A percentile compares a stretch with the other conserved stretches of the same genome.
phyloP scores from a whole-genome alignment of 257 asterid genomes.

The Knoxia roxburghii region DNA sequence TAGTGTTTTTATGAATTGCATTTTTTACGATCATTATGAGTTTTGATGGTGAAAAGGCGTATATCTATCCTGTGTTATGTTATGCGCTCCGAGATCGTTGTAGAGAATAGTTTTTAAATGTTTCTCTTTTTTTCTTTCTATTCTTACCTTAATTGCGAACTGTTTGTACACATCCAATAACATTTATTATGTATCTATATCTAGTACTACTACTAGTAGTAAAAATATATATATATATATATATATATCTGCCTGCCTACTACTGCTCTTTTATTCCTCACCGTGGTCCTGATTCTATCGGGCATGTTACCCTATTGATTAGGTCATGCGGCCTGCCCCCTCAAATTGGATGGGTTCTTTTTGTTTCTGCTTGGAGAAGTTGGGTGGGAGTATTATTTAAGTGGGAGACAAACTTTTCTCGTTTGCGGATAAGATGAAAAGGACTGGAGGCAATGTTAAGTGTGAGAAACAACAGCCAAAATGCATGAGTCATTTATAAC shows the following conservation, averaged over 20 bases:
- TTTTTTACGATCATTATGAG: slow-evolving; percentile 24
- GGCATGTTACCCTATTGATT: background rate
- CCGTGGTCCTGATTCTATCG: background rate
- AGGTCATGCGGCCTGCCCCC: too few relatives aligned
- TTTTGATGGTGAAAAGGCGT: slow-evolving; percentile 24
- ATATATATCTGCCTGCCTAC: too few relatives aligned
- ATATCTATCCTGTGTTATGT: slow-evolving; percentile 17
- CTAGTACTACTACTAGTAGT: too few relatives aligned
- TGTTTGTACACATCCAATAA: slow-evolving; percentile 9
- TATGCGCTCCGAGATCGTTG: slow-evolving; percentile 1
- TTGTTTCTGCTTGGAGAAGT: too few relatives aligned
- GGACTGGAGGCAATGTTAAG: too few relatives aligned
- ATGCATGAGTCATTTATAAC: too few relatives aligned
- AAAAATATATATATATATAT: too few relatives aligned
- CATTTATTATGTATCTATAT: background rate
- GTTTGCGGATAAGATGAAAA: too few relatives aligned
- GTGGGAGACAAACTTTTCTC: too few relatives aligned
- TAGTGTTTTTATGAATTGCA: background rate
- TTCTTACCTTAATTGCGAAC: background rate
- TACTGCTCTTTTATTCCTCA: background rate
- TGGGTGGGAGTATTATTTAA: too few relatives aligned
- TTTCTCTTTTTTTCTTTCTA: slow-evolving; percentile 3
- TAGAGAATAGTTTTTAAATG: slow-evolving; percentile 3
- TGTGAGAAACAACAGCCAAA: too few relatives aligned
- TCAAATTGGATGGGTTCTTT: too few relatives aligned